Conservation (phyloP, 257 asterid genomes). For the Solanum lycopersicoides region DNA sequence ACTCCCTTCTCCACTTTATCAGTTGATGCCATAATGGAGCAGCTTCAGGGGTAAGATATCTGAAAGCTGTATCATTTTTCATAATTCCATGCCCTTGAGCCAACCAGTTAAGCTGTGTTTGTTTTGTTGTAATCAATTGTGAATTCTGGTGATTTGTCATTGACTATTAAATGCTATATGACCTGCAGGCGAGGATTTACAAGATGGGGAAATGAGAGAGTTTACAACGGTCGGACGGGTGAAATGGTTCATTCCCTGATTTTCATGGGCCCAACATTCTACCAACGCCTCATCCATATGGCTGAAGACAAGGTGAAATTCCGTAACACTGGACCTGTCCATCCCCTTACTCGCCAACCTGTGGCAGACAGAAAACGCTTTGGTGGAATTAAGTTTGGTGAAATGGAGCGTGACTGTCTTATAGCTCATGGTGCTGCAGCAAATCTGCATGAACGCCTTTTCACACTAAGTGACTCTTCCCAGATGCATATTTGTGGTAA, state of each 20-base stretch:
- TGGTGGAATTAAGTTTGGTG: constrained; percentile 89
- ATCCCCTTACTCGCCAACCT: constrained; percentile 96
- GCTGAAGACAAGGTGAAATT: constrained; percentile 92
- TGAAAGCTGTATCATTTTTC: not conserved
- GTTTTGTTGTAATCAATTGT: not conserved
- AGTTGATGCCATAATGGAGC: constrained; percentile 59
- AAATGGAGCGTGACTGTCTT: constrained; percentile 92
- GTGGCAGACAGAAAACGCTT: constrained; percentile 92
- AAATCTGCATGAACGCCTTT: constrained; percentile 79
- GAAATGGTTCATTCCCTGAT: constrained; percentile 52
- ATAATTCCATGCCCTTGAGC: not conserved
- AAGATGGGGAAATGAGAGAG: constrained; percentile 87
- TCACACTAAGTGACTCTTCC: constrained; percentile 84
- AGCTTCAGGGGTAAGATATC: constrained; percentile 63
- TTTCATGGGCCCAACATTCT: constrained; percentile 91
- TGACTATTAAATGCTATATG: not conserved
- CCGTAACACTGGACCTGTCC: constrained; percentile 86
- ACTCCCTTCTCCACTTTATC: constrained; percentile 82
- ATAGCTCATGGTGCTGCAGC: constrained; percentile 92
- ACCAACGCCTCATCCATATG: constrained; percentile 89
- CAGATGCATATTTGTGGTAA: constrained; percentile 81
- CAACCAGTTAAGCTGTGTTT: not conserved
- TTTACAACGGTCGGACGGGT: constrained; percentile 71
- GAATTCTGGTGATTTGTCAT: not conserved
- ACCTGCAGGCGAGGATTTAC: constrained; percentile 64